Evolutionary conservation across 345 rosid species (phyloP).

Genomic region (Toxicodendron radicans): DNA sequence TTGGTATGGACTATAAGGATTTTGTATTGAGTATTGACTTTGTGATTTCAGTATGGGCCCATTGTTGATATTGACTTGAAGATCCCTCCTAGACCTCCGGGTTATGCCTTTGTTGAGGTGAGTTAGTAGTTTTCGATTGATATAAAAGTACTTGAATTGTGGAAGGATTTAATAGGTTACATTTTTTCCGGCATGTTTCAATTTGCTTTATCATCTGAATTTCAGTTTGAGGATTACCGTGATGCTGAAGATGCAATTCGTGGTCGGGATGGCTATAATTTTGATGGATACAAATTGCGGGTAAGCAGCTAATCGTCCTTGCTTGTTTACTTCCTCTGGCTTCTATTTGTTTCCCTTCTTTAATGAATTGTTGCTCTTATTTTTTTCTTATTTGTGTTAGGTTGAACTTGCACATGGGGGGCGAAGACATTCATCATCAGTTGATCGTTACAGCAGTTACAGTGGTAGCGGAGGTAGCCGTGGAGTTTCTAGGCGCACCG

Average conservation of each 20-base stretch:
- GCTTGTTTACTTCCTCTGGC: neutral
- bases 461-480: constrained; percentile 56
- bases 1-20: neutral
- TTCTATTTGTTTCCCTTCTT: neutral
- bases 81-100: constrained; percentile 96
- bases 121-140: neutral
- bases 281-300: constrained; percentile 78
- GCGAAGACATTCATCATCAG: constrained; percentile 70
- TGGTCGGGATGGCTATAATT: constrained; percentile 89
- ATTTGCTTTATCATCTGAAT: neutral
- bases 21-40: neutral
- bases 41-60: constrained; percentile 73
- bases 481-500: constrained; percentile 77
- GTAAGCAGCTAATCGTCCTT: constrained; percentile 40
- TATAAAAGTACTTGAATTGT: neutral
- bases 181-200: neutral
- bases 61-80: constrained; percentile 89
- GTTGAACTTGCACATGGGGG: constrained; percentile 96
- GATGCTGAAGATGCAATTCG: constrained; percentile 95
- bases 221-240: constrained; percentile 86
- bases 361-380: neutral
- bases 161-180: neutral
- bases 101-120: constrained; percentile 97
- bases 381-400: constrained; percentile 34
- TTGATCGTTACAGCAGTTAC: constrained; percentile 69